Base-by-base conservation (phyloP, 2,329 filamentous ascomycete genomes). In the Paraphoma chrysanthemicola region DNA sequence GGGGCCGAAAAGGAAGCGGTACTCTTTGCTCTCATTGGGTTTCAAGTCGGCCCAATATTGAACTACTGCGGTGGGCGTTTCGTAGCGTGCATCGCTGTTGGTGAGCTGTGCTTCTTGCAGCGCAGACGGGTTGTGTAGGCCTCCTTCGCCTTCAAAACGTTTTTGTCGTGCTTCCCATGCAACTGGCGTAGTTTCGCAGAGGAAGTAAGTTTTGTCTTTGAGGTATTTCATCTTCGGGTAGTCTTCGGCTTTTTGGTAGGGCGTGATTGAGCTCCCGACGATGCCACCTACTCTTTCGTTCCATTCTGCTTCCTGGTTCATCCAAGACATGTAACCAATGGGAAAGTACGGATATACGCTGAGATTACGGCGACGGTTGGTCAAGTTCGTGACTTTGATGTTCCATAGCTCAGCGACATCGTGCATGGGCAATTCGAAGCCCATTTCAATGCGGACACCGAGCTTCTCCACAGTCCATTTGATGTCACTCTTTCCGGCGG, bases 291-390 rank as follows among this genome's bases (percentile, higher is more conserved):
- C 75, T 9, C 83, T 80, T 6, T 73, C 53, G 18, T 80, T 77
- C 76, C 82, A 86, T 59, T 83, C 81, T 36, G 81, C 83, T 31
- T 82, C 82, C 67, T 85, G 84, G 67, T 85, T 86, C 84, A 86
- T 86, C 84, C 84, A 86, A 12, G 84, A 86, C 82, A 85, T 85
- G 72, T 84, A 85, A n/a, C 84, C 84, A 51, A 86, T 79, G 36
- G 83, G 81, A 70, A 86, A 86, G 63, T 85, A 85, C 0, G 84
- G 83, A 56, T 84, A 85, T 30, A 86, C 71, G 67, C 82, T 83
- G 59, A 86, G 68, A 44, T 77, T 80, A 12, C 83, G 79, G 6
- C 77, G 70, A 3, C 78, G 77, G 28, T 67, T 69, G 0, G 82
- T 81, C 7, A 82, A 50, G 60, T 86, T 86, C 14, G 78, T 81